Evolutionary conservation across 768 basidiomycete genomes (phyloP), one percentile per base, ranked within the genome.

Genomic region (Pluteus cervinus): DNA sequence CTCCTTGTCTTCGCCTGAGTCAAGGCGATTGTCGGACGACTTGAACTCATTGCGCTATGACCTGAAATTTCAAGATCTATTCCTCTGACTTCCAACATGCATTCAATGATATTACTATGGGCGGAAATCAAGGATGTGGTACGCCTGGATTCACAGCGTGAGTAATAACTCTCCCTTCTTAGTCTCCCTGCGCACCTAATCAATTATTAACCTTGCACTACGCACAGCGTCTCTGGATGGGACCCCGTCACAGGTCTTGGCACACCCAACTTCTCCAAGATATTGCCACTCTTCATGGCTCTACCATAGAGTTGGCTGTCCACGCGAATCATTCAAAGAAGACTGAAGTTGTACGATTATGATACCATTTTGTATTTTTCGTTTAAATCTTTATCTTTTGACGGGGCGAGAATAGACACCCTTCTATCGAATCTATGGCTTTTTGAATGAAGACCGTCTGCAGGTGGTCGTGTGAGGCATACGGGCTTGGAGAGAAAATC

Each of bases 171-270:
- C 16, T 28, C 14, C 17, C 33, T 29, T 7, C 35, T 21, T 36
- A 11, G n/a, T 29, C n/a, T n/a, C n/a, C n/a, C n/a, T n/a, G n/a
- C n/a, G n/a, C n/a, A n/a, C n/a, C 17, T 25, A 26, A 20, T 10
- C 10, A 18, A 14, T 33, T 8, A 24, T 26, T 38, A 6, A 47
- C 31, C 32, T 20, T 17, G 20, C 33, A 21, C 36, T 28, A 24
- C n/a, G n/a, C 39, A 24, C 38, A 65, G 62, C 10, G 57, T 60
- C 2, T 52, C 46, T 9, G 66, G 66, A 24, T 68, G 65, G 64
- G 64, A 66, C 47, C 66, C 66, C 36, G 65, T 66, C 7, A 66
- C 61, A 62, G 60, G 63, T 29, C 55, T 65, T 24, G 62, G 63
- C 8, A 67, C 63, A 33, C 65, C 63, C 7, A 58, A 64, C 37